Evolutionary conservation across 1,284 basidiomycete species (phyloP).

Genomic region (Moesziomyces sp.): DNA sequence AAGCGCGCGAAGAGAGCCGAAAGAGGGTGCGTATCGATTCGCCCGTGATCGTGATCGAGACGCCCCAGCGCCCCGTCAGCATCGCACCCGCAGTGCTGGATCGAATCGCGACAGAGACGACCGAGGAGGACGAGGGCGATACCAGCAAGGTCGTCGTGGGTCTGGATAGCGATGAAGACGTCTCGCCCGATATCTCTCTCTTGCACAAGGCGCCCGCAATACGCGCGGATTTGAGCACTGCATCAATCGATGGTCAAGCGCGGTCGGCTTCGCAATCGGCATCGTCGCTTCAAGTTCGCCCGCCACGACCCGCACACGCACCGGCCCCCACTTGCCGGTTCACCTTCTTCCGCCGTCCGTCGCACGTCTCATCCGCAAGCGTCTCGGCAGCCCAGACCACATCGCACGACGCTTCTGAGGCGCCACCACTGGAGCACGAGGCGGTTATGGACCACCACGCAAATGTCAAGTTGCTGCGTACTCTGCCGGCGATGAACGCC

Average conservation of each 20-base stretch:
- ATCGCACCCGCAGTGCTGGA: background rate
- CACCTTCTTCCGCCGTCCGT: constrained; percentile 17
- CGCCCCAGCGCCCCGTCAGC: constrained; percentile 11
- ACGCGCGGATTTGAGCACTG: background rate
- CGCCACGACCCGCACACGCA: constrained; percentile 2
- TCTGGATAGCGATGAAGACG: background rate
- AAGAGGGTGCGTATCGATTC: constrained; percentile 28
- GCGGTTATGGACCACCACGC: too few species aligned
- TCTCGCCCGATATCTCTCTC: background rate
- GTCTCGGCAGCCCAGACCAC: background rate
- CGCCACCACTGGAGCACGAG: background rate
- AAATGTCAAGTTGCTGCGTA: background rate
- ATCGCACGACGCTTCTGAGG: too few species aligned
- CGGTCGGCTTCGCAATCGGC: background rate
- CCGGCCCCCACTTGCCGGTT: constrained; percentile 16
- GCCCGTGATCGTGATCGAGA: constrained; percentile 28
- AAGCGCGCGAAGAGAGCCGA: background rate
- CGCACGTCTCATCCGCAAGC: background rate
- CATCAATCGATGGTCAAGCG: too few species aligned
- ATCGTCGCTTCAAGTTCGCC: constrained; percentile 21
- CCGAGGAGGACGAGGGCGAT: constrained; percentile 1
- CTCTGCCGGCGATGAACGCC: constrained; percentile 20
- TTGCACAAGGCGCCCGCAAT: background rate
- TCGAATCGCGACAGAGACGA: background rate
- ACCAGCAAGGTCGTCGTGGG: constrained; percentile 16